A percentile compares a stretch with the other conserved stretches of the same genome.
These are phyloP conservation scores for Diospyros kaki DNA, from an alignment of 148 eudicot species.

Conservation along the genomic window DNA sequence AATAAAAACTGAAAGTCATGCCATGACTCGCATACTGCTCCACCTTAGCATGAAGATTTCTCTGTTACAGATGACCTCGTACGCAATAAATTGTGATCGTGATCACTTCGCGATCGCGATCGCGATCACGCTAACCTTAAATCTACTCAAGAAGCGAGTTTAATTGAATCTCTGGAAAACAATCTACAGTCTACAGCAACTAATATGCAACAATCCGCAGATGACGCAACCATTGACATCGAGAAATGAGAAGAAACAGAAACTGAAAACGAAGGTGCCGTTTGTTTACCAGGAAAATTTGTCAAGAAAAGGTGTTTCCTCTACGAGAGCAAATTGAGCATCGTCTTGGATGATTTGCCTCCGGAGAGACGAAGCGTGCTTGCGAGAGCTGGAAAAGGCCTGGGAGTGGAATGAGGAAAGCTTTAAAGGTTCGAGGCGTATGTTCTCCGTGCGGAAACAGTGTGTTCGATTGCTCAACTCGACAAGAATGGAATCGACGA, in stretches of 20 bases:
- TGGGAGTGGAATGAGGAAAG: too few species aligned
- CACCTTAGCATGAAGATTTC: background rate
- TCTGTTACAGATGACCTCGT: too few species aligned
- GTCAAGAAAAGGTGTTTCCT: background rate
- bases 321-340: background rate
- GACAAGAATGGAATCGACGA: background rate
- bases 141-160: background rate
- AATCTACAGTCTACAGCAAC: background rate
- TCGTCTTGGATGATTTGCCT: background rate
- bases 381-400: background rate
- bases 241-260: background rate
- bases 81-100: background rate
- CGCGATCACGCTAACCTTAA: background rate
- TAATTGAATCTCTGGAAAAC: constrained; percentile 3
- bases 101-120: background rate
- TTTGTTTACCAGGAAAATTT: background rate
- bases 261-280: background rate
- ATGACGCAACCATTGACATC: background rate
- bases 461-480: too few species aligned
- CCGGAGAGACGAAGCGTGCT: background rate
- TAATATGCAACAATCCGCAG: background rate
- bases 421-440: too few species aligned
- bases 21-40: background rate
- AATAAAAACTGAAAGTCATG: background rate
- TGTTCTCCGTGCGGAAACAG: too few species aligned